Base-by-base conservation (phyloP, 371 early-diverging fungal genomes). In the Mortierella polycephala region DNA sequence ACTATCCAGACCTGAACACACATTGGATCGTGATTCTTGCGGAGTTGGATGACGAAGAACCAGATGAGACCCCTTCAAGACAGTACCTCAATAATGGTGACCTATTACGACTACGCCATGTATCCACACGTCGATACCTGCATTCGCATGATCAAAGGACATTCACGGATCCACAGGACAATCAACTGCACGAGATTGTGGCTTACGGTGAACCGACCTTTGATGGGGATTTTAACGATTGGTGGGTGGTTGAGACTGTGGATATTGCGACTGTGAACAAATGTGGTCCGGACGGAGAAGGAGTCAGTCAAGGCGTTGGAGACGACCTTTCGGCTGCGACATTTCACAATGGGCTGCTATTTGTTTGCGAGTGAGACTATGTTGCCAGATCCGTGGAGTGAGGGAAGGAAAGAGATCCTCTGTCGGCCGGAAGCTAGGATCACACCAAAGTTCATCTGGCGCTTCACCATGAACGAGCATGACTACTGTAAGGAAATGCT, bases 171-270 rank as follows among this genome's bases (percentile, higher is more conserved):
- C 59, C 59, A 8, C 16, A 52, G 7, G 57, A 53, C 54, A 21
- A 47, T 14, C 3, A 57, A 14, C 10, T 61, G 57, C 49, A 49
- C 20, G 75, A 69, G 49, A 66, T 69, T 12, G 45, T 69, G 1
- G 57, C 50, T 0, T 69, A 69, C 23, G 69, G 66, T 4, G 62
- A 21, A 1, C 6, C 44, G 11, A 42, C 20, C 0, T 50, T 56
- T 30, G 70, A 69, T 54, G 75, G 70, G 2, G 75, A 75, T 16
- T 4, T 18, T 41, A 69, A 75, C n/a, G 70, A 75, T 44, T 66
- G 69, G 69, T 75, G 75, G 70, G 37, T 54, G 18, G 59, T 75
- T 0, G 66, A 66, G 62, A 30, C 42, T 2, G 47, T 75, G 0
- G 70, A 64, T n/a, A 42, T 50, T n/a, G 39, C 20, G 20, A n/a